Evolutionary conservation across 768 basidiomycete genomes (phyloP).

Genomic region (Naganishia onofrii): DNA sequence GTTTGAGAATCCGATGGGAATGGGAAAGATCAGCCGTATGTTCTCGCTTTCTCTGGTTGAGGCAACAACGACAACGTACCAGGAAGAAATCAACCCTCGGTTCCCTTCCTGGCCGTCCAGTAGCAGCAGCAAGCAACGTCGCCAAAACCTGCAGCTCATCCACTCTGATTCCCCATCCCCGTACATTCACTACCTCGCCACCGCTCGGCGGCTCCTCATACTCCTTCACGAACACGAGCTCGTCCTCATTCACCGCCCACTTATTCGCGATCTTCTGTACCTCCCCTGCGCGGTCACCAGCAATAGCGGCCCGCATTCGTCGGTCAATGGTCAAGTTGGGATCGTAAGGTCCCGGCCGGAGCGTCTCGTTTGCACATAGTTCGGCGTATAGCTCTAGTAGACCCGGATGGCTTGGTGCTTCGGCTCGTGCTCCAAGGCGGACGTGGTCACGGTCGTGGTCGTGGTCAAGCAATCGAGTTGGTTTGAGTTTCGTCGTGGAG

Average conservation of each 20-base stretch:
- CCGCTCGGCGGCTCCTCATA: neutral
- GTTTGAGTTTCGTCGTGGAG: neutral
- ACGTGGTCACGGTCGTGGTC: slow-evolving; percentile 27
- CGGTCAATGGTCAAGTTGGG: slow-evolving; percentile 35
- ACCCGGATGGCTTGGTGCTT: slow-evolving; percentile 24
- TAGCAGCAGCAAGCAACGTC: slow-evolving; percentile 37
- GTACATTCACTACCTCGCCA: slow-evolving; percentile 10
- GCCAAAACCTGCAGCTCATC: slow-evolving; percentile 40
- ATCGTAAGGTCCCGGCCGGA: slow-evolving; percentile 34
- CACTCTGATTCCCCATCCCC: slow-evolving; percentile 29
- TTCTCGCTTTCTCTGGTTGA: no score
- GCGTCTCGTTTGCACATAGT: slow-evolving; percentile 16
- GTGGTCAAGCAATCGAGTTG: neutral
- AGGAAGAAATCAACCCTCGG: slow-evolving; percentile 44
- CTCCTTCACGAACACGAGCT: no score
- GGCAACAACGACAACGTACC: slow-evolving; percentile 31
- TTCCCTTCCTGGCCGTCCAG: slow-evolving; percentile 34
- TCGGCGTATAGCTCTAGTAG: slow-evolving; percentile 39
- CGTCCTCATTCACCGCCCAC: slow-evolving; percentile 37
- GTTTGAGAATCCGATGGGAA: slow-evolving; percentile 4
- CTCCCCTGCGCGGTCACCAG: slow-evolving; percentile 27
- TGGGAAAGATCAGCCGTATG: neutral
- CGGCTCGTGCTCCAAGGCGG: no score
- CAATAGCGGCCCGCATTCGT: slow-evolving; percentile 28
- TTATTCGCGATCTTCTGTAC: slow-evolving; percentile 30